Evolutionary conservation across 306 rosid genomes (phyloP), one percentile per base, ranked within the genome.

Genomic region (Cucurbita pepo): DNA sequence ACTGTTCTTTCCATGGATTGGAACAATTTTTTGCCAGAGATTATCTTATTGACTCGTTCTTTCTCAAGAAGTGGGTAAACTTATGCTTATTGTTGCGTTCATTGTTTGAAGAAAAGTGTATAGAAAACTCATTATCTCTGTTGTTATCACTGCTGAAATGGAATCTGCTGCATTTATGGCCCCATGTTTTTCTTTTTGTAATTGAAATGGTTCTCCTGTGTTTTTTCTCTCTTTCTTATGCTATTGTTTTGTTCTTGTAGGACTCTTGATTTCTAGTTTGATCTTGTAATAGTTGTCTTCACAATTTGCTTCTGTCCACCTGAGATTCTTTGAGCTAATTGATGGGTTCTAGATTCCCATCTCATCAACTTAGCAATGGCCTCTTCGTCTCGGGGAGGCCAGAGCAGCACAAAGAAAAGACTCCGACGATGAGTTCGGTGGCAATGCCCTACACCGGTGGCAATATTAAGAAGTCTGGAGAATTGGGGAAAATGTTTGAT

Each of bases 351-450:
- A 85, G 98, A 81, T 87, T 94, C 90, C 98, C 96, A 77, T 94
- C 98, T 82, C 98, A 94, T 90, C 94, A 94, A 80, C 98, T 94
- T 71, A 90, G 98, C 89, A 94, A 90, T 84, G 98, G 98, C 81
- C 92, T 94, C 66, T 94, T 86, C 40, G 98, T 94, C 69, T 94
- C 98, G 43, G 98, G 98, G 75, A 89, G 98, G 83, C 98, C 98
- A 72, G 98, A 94, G 76, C 97, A 87, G 84, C 98, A 96, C 7
- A 94, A 94, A 80, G 98, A 94, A 86, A 89, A 85, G 87, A 19
- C 90, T 73, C 97, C 98, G 0, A 89, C 97, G 5, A 94, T 94
- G 98, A 91, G 95, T 71, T 90, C 98, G 21, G 91, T 83, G n/a
- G 98, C 98, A 48, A 89, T 90, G 97, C 98, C 98, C 21, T 94